phyloP scores from a whole-genome alignment of 768 basidiomycete species.

The Panaeolus cyanescens region DNA sequence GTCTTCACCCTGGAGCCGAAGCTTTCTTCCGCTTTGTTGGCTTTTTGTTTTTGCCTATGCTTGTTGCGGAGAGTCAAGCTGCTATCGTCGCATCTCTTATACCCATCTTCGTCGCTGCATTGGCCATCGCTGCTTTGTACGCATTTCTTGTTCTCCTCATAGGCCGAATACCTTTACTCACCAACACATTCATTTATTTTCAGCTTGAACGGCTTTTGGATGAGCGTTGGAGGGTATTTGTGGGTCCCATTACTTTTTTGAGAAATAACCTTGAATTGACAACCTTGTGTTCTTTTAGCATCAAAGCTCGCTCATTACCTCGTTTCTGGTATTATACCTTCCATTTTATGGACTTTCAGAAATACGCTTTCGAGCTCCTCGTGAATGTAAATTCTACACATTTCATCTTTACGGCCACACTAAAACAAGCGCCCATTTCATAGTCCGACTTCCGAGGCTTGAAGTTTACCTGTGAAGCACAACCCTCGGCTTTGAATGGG shows the following conservation, averaged over 20 bases:
- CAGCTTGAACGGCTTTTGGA: conserved; percentile 57
- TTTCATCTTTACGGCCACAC: conserved; percentile 12
- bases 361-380: conserved; percentile 40
- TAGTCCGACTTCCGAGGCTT: conserved; percentile 52
- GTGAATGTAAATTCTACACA: conserved; percentile 27
- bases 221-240: conserved; percentile 54
- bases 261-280: background rate
- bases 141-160: no score
- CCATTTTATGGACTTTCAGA: conserved; percentile 58
- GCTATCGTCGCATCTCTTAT: conserved; percentile 51
- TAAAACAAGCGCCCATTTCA: conserved; percentile 24
- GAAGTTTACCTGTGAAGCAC: conserved; percentile 40
- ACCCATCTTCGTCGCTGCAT: conserved; percentile 62
- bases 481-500: conserved; percentile 23
- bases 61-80: conserved; percentile 54
- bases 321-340: conserved; percentile 61
- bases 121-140: conserved; percentile 53
- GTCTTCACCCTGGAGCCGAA: conserved; percentile 47
- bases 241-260: conserved; percentile 15
- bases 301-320: conserved; percentile 53
- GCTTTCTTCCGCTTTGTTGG: conserved; percentile 57
- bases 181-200: background rate
- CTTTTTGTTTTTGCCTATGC: conserved; percentile 54
- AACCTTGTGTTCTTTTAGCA: conserved; percentile 31
- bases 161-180: no score